Percentiles rank a stretch among this genome's conserved stretches.
Conservation (phyloP, 1,139 yeast genomes). For the Chernovozyma sophiae-reginae region DNA sequence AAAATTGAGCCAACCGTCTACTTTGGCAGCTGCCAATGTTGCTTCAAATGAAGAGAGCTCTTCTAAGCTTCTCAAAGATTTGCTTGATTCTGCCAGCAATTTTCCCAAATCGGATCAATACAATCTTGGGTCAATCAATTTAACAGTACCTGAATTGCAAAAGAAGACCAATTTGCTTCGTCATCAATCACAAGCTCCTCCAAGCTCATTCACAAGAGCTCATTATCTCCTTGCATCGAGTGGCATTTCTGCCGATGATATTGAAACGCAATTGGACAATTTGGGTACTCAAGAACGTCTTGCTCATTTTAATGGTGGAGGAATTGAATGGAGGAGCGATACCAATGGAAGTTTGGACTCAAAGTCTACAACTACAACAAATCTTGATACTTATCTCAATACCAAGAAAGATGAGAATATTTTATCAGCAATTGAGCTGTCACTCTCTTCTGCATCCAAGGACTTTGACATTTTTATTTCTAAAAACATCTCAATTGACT, state of each 20-base stretch:
- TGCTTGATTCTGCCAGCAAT: slow-evolving; percentile 66
- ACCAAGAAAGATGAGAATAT: slow-evolving; percentile 81
- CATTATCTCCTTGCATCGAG: slow-evolving; percentile 88
- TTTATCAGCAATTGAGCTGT: slow-evolving; percentile 77
- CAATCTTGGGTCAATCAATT: slow-evolving; percentile 67
- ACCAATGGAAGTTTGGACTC: background rate
- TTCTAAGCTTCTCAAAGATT: slow-evolving; percentile 46
- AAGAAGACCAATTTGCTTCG: slow-evolving; percentile 64
- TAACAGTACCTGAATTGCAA: slow-evolving; percentile 74
- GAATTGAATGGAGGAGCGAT: background rate
- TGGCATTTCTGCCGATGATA: slow-evolving; percentile 85
- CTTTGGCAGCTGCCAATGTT: too few relatives aligned
- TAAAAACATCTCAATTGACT: slow-evolving; percentile 72
- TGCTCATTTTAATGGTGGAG: slow-evolving; percentile 4
- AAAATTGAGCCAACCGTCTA: too few relatives aligned
- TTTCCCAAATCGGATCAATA: slow-evolving; percentile 58
- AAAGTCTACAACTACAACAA: slow-evolving; percentile 1
- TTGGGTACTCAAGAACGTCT: slow-evolving; percentile 4
- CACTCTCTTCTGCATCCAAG: slow-evolving; percentile 66
- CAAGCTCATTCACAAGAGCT: slow-evolving; percentile 69
- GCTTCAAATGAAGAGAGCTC: background rate
- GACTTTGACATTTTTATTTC: slow-evolving; percentile 80
- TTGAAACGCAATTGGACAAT: slow-evolving; percentile 60
- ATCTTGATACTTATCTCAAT: slow-evolving; percentile 55
- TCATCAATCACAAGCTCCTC: slow-evolving; percentile 32